phyloP scores from a whole-genome alignment of 148 eudicot genomes.

The Camellia granthamiana region DNA sequence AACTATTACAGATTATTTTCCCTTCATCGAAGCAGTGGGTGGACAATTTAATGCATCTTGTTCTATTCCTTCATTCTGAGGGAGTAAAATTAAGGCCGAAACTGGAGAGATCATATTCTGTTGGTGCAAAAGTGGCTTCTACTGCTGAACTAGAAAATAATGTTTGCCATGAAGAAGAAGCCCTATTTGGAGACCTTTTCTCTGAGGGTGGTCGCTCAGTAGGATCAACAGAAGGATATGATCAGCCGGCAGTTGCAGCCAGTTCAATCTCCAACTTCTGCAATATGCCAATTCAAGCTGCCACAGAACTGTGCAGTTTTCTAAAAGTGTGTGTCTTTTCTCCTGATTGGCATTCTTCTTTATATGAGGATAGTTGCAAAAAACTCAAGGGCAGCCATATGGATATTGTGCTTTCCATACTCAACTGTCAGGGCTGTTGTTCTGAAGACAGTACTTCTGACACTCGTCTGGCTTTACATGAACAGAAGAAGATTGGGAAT shows the following conservation, averaged over 20 bases:
- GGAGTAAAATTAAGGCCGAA: constrained; percentile 76
- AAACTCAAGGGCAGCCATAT: constrained; percentile 59
- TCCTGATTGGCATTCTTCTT: constrained; percentile 59
- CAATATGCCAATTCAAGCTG: constrained; percentile 74
- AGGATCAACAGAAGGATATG: constrained; percentile 81
- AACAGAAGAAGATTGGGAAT: constrained; percentile 57
- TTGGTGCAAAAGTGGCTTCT: constrained; percentile 52
- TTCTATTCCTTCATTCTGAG: constrained; percentile 74
- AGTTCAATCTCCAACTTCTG: constrained; percentile 48
- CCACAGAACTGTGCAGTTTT: constrained; percentile 60
- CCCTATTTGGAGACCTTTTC: constrained; percentile 94
- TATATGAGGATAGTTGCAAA: constrained; percentile 63
- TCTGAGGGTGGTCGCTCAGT: constrained; percentile 94
- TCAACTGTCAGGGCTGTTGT: constrained; percentile 46
- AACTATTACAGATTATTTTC: constrained; percentile 59
- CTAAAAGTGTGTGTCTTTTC: constrained; percentile 61
- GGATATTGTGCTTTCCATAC: constrained; percentile 62
- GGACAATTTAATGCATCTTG: constrained; percentile 72
- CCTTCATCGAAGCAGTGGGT: constrained; percentile 71
- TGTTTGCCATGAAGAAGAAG: constrained; percentile 92
- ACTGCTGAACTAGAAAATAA: constrained; percentile 63
- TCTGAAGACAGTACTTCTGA: constrained; percentile 52
- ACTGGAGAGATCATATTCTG: constrained; percentile 70
- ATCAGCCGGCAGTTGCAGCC: constrained; percentile 51
- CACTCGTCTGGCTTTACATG: constrained; percentile 40